Conservation (phyloP, 768 basidiomycete species). For the Cyclocybe aegerita region DNA sequence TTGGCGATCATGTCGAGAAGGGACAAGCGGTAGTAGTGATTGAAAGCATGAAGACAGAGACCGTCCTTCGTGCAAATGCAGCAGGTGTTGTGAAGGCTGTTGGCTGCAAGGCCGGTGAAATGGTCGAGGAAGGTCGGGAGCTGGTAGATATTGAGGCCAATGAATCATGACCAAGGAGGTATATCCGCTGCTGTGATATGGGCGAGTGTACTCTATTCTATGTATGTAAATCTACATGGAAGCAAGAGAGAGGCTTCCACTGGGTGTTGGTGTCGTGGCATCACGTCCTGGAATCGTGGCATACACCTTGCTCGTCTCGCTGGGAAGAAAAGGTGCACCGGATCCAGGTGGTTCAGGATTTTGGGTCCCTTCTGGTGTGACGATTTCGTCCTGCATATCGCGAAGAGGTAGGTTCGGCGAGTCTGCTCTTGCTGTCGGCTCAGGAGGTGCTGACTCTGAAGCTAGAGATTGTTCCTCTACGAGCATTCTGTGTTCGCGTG, state of each 20-base stretch:
- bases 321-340: constrained; percentile 50
- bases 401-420: constrained; percentile 18
- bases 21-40: constrained; percentile 82
- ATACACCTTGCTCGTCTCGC: constrained; percentile 33
- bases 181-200: neutral
- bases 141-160: constrained; percentile 66
- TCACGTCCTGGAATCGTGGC: constrained; percentile 42
- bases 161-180: constrained; percentile 2
- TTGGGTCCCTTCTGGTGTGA: constrained; percentile 53
- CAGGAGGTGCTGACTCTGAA: too few relatives aligned
- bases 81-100: constrained; percentile 72
- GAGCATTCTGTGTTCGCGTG: constrained; percentile 32
- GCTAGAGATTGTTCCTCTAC: constrained; percentile 11
- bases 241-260: constrained; percentile 4
- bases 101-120: constrained; percentile 81
- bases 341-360: constrained; percentile 59
- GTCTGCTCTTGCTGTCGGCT: too few relatives aligned
- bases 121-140: constrained; percentile 87
- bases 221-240: constrained; percentile 10
- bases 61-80: constrained; percentile 70
- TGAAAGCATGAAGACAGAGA: constrained; percentile 99
- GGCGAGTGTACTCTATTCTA: neutral
- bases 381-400: constrained; percentile 24
- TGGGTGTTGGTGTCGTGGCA: constrained; percentile 42
- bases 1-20: constrained; percentile 76